phyloP scores from a whole-genome alignment of 2,329 filamentous ascomycete species.

The Tetracladium maxilliforme region DNA sequence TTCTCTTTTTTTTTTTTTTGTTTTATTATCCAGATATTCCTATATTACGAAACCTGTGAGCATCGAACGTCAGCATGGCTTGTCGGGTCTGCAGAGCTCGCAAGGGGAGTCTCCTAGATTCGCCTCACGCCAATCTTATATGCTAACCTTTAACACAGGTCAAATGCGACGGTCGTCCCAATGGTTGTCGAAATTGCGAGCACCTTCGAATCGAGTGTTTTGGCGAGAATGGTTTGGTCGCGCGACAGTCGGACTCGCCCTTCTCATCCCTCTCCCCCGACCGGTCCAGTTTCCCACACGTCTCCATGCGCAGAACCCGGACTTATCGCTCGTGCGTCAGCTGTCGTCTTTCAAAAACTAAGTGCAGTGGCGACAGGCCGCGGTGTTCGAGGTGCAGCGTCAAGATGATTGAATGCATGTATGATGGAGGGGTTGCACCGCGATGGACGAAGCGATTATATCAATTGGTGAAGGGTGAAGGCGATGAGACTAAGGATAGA shows the following conservation, averaged over 20 bases:
- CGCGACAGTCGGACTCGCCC: too few species aligned
- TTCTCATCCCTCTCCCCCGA: conserved; percentile 1
- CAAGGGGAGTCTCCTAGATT: conserved; percentile 1
- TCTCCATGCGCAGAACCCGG: conserved; percentile 3
- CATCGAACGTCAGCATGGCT: too few species aligned
- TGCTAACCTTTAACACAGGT: too few species aligned
- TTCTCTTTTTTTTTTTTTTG: too few species aligned
- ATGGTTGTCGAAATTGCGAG: conserved; percentile 2
- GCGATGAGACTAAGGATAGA: too few species aligned
- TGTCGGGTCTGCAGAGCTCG: conserved; percentile 3
- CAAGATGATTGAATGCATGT: conserved; percentile 6
- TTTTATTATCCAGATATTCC: too few species aligned
- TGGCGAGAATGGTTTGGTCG: too few species aligned
- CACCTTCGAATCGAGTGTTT: conserved; percentile 1
- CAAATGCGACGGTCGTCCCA: conserved; percentile 3
- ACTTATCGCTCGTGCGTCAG: conserved; percentile 8
- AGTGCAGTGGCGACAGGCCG: conserved; percentile 7
- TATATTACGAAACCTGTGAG: too few species aligned
- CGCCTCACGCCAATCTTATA: neutral
- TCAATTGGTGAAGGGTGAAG: too few species aligned
- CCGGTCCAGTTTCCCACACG: neutral
- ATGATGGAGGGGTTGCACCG: conserved; percentile 2
- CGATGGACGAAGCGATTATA: too few species aligned
- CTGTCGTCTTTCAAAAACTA: conserved; percentile 8
- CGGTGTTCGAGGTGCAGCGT: conserved; percentile 6